Conservation (phyloP, 1,139 yeast genomes). For the Yamadazyma atmosphaerica region DNA sequence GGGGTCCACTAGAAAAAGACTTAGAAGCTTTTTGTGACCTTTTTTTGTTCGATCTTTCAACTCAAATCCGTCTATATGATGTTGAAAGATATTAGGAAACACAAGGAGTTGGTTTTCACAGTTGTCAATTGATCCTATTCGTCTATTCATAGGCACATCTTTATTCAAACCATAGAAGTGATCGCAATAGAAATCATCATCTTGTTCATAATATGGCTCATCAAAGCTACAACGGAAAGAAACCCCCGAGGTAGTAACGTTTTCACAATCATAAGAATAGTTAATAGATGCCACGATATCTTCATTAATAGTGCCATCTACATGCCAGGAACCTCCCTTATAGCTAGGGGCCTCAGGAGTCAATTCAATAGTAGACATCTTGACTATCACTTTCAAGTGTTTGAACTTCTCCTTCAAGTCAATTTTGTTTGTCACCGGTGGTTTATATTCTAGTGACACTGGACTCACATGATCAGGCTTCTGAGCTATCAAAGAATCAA, state of each 20-base stretch:
- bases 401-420: slow-evolving; percentile 19
- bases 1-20: slow-evolving; percentile 44
- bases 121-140: slow-evolving; percentile 27
- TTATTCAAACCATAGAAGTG: slow-evolving; percentile 30
- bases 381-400: slow-evolving; percentile 38
- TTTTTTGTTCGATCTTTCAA: slow-evolving; percentile 33
- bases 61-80: slow-evolving; percentile 40
- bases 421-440: slow-evolving; percentile 19
- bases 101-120: slow-evolving; percentile 30
- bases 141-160: slow-evolving; percentile 22
- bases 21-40: slow-evolving; percentile 42
- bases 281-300: slow-evolving; percentile 43
- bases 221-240: slow-evolving; percentile 31
- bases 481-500: slow-evolving; percentile 4
- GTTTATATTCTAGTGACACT: slow-evolving; percentile 14
- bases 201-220: slow-evolving; percentile 39
- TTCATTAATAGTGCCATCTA: slow-evolving; percentile 45
- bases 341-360: slow-evolving; percentile 43
- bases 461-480: slow-evolving; percentile 4
- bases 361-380: slow-evolving; percentile 42
- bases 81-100: slow-evolving; percentile 44
- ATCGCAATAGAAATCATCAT: slow-evolving; percentile 26
- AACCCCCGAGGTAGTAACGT: slow-evolving; percentile 35
- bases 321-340: slow-evolving; percentile 46
- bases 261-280: slow-evolving; percentile 43